A percentile compares a stretch with the other conserved stretches of the same genome.
phyloP scores from a whole-genome alignment of 495 filamentous ascomycete genomes.

The Chaetomium cochliodes region DNA sequence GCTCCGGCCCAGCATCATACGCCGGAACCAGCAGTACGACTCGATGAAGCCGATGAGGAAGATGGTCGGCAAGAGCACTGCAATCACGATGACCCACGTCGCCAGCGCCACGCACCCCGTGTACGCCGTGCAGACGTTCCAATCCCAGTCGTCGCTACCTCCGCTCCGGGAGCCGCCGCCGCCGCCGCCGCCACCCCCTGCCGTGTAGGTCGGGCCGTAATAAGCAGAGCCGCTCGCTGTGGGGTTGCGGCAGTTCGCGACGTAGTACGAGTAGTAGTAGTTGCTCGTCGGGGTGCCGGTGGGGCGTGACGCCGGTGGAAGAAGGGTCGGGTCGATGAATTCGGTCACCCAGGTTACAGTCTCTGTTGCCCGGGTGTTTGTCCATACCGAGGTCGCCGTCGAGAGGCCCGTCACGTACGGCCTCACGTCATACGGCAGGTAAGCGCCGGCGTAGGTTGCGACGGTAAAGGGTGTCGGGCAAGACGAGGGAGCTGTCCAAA shows the following conservation, averaged over 20 bases:
- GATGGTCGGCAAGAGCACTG: slow-evolving; percentile 42
- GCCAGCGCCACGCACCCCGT: slow-evolving; percentile 34
- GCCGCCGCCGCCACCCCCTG: slow-evolving; percentile 16
- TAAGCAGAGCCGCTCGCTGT: slow-evolving; percentile 8
- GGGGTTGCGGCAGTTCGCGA: slow-evolving; percentile 24
- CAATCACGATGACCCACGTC: slow-evolving; percentile 41
- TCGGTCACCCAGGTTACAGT: slow-evolving; percentile 15
- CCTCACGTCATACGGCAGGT: slow-evolving; percentile 37
- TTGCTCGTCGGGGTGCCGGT: slow-evolving; percentile 13
- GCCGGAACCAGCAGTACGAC: slow-evolving; percentile 52
- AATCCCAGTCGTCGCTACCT: slow-evolving; percentile 20
- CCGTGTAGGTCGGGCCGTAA: neutral
- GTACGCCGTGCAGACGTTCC: slow-evolving; percentile 23
- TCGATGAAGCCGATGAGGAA: slow-evolving; percentile 52
- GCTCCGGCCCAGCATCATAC: slow-evolving; percentile 51
- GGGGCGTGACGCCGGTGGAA: neutral
- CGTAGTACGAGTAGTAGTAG: slow-evolving; percentile 25
- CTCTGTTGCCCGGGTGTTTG: slow-evolving; percentile 20
- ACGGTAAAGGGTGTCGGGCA: slow-evolving; percentile 41
- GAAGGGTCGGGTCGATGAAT: slow-evolving; percentile 13
- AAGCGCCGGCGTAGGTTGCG: slow-evolving; percentile 35
- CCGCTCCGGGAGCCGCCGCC: slow-evolving; percentile 1
- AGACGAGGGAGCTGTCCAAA: slow-evolving; percentile 39
- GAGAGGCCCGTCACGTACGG: slow-evolving; percentile 34
- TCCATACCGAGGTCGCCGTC: slow-evolving; percentile 31